Conservation (phyloP, 2,329 filamentous ascomycete genomes). For the Calonectria multiphialidica region DNA sequence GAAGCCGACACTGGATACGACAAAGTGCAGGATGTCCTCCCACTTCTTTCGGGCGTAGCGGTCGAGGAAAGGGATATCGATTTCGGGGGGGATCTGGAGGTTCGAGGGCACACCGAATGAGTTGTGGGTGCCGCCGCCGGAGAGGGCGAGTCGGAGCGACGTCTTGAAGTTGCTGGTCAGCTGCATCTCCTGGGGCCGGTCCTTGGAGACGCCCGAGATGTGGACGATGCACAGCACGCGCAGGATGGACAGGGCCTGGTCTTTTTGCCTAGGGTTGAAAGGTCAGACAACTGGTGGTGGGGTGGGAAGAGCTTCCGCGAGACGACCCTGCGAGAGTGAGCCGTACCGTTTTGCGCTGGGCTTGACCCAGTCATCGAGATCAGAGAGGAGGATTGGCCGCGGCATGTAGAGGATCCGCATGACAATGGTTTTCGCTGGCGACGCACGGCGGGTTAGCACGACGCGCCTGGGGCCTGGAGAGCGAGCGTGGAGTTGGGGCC, state of each 20-base stretch:
- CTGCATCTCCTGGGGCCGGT: conserved; percentile 77
- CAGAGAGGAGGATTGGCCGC: conserved; percentile 79
- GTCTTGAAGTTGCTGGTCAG: conserved; percentile 86
- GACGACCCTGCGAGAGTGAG: background rate
- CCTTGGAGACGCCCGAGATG: conserved; percentile 70
- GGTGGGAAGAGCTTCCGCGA: background rate
- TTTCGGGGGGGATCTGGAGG: conserved; percentile 69
- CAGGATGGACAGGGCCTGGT: conserved; percentile 85
- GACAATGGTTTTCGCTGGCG: conserved; percentile 89
- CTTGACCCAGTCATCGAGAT: conserved; percentile 89
- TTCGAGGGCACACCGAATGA: conserved; percentile 91
- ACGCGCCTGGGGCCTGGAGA: background rate
- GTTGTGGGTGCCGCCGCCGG: conserved; percentile 85
- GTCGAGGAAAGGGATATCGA: conserved; percentile 82
- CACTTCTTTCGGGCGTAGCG: conserved; percentile 89
- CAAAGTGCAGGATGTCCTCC: conserved; percentile 96
- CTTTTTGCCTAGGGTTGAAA: conserved; percentile 72
- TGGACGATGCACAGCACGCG: conserved; percentile 88
- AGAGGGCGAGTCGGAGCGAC: conserved; percentile 87
- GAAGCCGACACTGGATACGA: conserved; percentile 82
- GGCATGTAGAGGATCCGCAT: conserved; percentile 96
- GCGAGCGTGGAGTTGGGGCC: background rate
- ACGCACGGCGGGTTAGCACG: conserved; percentile 19
- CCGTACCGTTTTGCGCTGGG: conserved; percentile 63
- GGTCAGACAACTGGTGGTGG: conserved; percentile 11